Evolutionary conservation across 2,329 filamentous ascomycete genomes (phyloP).

Genomic region (Paecilomyces fulvus): DNA sequence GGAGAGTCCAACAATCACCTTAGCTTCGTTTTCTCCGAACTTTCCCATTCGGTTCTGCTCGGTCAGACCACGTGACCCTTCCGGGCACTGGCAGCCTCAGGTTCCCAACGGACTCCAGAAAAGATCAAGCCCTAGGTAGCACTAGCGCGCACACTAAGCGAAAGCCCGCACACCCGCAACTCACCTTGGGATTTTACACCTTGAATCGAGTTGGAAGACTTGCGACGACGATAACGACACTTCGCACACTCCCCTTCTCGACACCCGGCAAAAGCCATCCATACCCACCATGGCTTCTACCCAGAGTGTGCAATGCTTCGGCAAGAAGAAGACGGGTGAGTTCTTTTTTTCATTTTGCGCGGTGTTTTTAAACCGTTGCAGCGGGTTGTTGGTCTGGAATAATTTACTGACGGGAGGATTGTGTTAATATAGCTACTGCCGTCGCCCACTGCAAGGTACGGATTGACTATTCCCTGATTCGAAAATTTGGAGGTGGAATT

Average conservation of each 20-base stretch:
- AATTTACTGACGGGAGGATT: slow-evolving; percentile 23
- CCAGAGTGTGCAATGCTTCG: slow-evolving; percentile 94
- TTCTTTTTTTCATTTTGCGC: neutral
- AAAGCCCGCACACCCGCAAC: slow-evolving; percentile 28
- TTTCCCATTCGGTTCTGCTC: neutral
- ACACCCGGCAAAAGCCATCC: slow-evolving; percentile 32
- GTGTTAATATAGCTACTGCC: slow-evolving; percentile 54
- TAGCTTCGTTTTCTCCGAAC: neutral
- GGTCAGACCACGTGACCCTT: slow-evolving; percentile 16
- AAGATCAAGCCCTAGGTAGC: slow-evolving; percentile 21
- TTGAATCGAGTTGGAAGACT: slow-evolving; percentile 14
- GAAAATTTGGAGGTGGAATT: neutral
- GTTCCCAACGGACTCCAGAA: neutral
- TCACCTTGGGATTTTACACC: slow-evolving; percentile 19
- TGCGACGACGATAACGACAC: slow-evolving; percentile 28
- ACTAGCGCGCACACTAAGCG: slow-evolving; percentile 32
- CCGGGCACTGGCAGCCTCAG: neutral
- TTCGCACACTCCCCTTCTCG: slow-evolving; percentile 26
- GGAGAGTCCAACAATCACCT: neutral
- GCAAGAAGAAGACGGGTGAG: slow-evolving; percentile 82
- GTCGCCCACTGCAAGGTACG: slow-evolving; percentile 89
- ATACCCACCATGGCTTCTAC: slow-evolving; percentile 61
- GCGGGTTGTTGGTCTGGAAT: neutral
- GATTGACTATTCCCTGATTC: slow-evolving; percentile 4
- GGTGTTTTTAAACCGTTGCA: slow-evolving; percentile 3